Evolutionary conservation across 495 filamentous ascomycete species (phyloP), one percentile per base, ranked within the genome.

Genomic region (Aspergillus affinis): DNA sequence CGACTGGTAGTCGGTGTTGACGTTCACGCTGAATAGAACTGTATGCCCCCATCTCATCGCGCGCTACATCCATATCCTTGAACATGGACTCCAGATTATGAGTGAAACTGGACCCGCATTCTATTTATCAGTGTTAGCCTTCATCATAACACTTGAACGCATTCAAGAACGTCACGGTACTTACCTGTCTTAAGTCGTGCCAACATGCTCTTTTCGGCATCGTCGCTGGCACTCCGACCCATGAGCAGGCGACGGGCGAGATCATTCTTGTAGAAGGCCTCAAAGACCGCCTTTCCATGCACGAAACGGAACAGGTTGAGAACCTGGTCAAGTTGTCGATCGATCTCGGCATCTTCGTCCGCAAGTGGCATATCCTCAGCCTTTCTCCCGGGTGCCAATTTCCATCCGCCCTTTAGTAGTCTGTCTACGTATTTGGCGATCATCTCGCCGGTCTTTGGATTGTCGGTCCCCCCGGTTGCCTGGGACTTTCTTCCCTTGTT

Each of bases 71-170:
- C 72, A 97, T 90, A 66, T 99, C 94, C 68, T 96, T 97, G 79
- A 99, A 98, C 94, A 99, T 99, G 36, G 91, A 89, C 72, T 99
- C 94, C 2, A 99, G 81, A 66, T 99, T 98, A 65, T 96, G 91
- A 0, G 95, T 98, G 69, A 98, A 98, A 62, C 82, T 87, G 3
- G 90, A 87, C 26, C 95, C 95, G 70, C 94, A 98, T 77, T 98
- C 93, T 86, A 57, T 23, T 19, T 3, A 3, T 7, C 26, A 20
- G 29, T 20, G 27, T 65, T 54, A 69, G 60, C 27, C 20, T 44
- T 32, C 36, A n/a, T 47, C 12, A 8, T 52, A 45, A 7, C 0
- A 7, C 6, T 18, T 44, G 20, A 0, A 29, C 6, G 9, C 46
- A 9, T 9, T 12, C 9, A 12, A 54, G 5, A 48, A 27, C 36